These are phyloP conservation scores for Melastoma candidum DNA, from an alignment of 441 rosid genomes.

Conservation along the genomic window DNA sequence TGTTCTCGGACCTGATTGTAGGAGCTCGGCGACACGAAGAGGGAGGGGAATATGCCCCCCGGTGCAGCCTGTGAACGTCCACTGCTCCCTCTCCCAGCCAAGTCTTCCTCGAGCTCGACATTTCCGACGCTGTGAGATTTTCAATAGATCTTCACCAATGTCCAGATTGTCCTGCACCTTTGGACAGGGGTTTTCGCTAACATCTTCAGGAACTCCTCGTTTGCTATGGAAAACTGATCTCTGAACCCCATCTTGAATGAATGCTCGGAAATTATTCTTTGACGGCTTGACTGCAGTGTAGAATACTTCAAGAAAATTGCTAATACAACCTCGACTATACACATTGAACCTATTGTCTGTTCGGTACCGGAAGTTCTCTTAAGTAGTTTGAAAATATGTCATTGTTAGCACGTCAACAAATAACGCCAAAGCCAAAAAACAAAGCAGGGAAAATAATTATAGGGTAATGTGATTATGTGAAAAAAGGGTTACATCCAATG, in stretches of 20 bases:
- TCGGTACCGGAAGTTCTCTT: slow-evolving; percentile 86
- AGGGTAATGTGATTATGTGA: too few relatives aligned
- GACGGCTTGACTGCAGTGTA: slow-evolving; percentile 64
- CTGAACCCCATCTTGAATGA: slow-evolving; percentile 48
- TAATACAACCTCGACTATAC: slow-evolving; percentile 47
- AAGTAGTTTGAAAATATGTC: slow-evolving; percentile 57
- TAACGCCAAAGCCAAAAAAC: too few relatives aligned
- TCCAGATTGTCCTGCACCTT: slow-evolving; percentile 86
- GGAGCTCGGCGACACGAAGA: slow-evolving; percentile 53
- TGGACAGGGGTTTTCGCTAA: slow-evolving; percentile 42
- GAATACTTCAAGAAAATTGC: slow-evolving; percentile 69
- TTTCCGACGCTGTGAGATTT: slow-evolving; percentile 61
- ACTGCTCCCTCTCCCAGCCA: slow-evolving; percentile 55
- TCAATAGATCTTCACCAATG: slow-evolving; percentile 67
- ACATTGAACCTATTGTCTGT: slow-evolving; percentile 66
- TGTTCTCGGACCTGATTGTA: slow-evolving; percentile 39
- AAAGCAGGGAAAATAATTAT: too few relatives aligned
- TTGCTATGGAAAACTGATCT: slow-evolving; percentile 37
- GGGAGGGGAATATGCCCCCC: slow-evolving; percentile 42
- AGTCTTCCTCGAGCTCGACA: slow-evolving; percentile 50
- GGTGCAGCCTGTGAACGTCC: slow-evolving; percentile 31
- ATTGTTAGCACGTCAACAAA: too few relatives aligned
- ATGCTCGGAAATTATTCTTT: slow-evolving; percentile 62
- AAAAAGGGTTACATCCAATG: too few relatives aligned
- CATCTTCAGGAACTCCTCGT: slow-evolving; percentile 40